Percentiles rank a stretch among this genome's conserved stretches.
Evolutionary conservation across 2,329 filamentous ascomycete genomes (phyloP).

Genomic region (Dactylellina haptotyla): DNA sequence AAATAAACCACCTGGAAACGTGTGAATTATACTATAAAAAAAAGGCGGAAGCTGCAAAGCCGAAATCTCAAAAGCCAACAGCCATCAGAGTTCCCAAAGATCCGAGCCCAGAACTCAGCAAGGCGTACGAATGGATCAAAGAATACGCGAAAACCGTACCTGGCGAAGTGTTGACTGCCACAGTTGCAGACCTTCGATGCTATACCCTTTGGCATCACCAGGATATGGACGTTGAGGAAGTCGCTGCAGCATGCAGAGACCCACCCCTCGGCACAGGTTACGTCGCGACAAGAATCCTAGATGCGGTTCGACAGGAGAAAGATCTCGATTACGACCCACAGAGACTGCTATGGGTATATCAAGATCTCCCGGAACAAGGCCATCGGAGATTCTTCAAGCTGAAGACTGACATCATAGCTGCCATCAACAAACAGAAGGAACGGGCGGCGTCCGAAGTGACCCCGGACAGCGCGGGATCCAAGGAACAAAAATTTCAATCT

Average conservation of each 20-base stretch:
- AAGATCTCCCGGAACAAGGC: slow-evolving; percentile 24
- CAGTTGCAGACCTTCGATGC: slow-evolving; percentile 64
- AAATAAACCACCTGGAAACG: slow-evolving; percentile 66
- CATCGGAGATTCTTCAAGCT: slow-evolving; percentile 15
- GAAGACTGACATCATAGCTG: not conserved
- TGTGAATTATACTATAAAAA: slow-evolving; percentile 59
- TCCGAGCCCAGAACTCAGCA: slow-evolving; percentile 47
- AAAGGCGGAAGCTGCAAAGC: slow-evolving; percentile 47
- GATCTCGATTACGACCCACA: slow-evolving; percentile 41
- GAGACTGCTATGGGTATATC: slow-evolving; percentile 32
- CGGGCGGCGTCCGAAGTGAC: not conserved
- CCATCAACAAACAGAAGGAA: not conserved
- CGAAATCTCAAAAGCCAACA: slow-evolving; percentile 37
- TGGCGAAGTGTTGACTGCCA: slow-evolving; percentile 56
- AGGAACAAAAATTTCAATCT: too few relatives aligned
- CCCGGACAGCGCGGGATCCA: not conserved
- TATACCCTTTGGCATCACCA: slow-evolving; percentile 74
- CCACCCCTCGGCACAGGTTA: slow-evolving; percentile 70
- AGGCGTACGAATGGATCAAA: slow-evolving; percentile 57
- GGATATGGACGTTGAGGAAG: slow-evolving; percentile 64
- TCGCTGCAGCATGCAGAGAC: slow-evolving; percentile 69
- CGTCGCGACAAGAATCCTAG: slow-evolving; percentile 70
- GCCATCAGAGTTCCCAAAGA: slow-evolving; percentile 44
- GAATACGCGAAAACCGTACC: slow-evolving; percentile 53
- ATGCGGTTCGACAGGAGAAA: slow-evolving; percentile 66